Conservation (phyloP, 257 asterid genomes). For the Salvia rosmarinus region DNA sequence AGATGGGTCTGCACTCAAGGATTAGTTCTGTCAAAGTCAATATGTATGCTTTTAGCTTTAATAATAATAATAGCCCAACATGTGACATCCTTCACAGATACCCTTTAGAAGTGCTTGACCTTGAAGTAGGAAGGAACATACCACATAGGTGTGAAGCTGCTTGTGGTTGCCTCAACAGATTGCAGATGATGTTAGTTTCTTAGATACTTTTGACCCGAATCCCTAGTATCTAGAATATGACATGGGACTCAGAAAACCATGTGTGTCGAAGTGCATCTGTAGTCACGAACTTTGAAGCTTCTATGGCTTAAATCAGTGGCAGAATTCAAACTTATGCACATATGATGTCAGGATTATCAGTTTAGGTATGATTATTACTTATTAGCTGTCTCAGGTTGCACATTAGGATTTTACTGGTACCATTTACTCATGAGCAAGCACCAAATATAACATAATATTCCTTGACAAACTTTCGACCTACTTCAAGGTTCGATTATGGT, state of each 20-base stretch:
- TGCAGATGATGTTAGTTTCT: not conserved
- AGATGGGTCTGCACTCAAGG: not conserved
- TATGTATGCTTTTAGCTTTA: not conserved
- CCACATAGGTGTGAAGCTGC: not conserved
- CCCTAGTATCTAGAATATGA: not conserved
- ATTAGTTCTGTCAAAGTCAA: conserved; percentile 16
- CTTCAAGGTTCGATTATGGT: conserved; percentile 18
- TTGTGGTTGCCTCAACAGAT: conserved; percentile 6
- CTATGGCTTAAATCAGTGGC: conserved; percentile 2
- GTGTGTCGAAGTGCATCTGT: not conserved
- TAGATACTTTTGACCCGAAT: not conserved
- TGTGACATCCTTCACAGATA: not conserved
- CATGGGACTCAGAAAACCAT: not conserved
- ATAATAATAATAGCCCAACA: not conserved
- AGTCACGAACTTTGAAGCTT: conserved; percentile 3
- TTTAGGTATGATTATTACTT: not conserved
- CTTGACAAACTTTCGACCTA: not conserved
- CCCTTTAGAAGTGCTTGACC: conserved; percentile 14
- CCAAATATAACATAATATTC: conserved; percentile 13
- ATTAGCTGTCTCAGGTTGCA: not conserved
- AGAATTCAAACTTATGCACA: not conserved
- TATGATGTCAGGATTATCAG: not conserved
- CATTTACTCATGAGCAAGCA: conserved; percentile 3
- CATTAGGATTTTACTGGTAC: conserved; percentile 9
- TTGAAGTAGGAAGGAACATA: conserved; percentile 15